phyloP scores from a whole-genome alignment of 768 basidiomycete species.

The Trametes cubensis region DNA sequence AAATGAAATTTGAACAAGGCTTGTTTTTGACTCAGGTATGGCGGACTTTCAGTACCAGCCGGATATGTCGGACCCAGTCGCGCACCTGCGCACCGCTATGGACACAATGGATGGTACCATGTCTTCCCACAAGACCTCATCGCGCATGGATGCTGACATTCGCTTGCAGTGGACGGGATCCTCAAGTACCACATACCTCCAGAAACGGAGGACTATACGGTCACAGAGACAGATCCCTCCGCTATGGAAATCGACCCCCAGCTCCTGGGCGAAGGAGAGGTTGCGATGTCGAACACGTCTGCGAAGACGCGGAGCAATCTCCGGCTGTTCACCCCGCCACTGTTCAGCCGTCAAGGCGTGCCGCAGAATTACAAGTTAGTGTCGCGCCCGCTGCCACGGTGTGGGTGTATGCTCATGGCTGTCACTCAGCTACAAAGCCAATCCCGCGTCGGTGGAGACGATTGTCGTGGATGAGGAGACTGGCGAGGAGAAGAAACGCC shows the following conservation, averaged over 20 bases:
- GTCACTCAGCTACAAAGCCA: constrained; percentile 68
- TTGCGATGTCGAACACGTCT: background rate
- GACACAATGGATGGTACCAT: constrained; percentile 75
- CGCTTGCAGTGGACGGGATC: constrained; percentile 66
- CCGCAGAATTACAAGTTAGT: constrained; percentile 81
- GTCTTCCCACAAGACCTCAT: too few relatives aligned
- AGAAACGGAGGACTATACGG: constrained; percentile 66
- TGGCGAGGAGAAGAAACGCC: constrained; percentile 77
- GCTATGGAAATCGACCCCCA: constrained; percentile 57
- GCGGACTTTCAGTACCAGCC: constrained; percentile 92
- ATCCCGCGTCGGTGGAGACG: constrained; percentile 70
- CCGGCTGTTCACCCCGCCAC: constrained; percentile 82
- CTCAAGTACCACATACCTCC: constrained; percentile 67
- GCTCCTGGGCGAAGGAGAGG: constrained; percentile 30
- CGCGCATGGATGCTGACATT: background rate
- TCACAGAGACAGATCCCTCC: constrained; percentile 33
- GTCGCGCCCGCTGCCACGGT: background rate
- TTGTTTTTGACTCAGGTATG: constrained; percentile 61
- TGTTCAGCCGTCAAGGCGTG: constrained; percentile 82
- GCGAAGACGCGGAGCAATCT: constrained; percentile 53
- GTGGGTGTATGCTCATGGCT: background rate
- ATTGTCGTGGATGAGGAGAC: constrained; percentile 72
- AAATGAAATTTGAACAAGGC: background rate
- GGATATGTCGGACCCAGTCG: constrained; percentile 66
- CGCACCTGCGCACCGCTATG: constrained; percentile 73